Evolutionary conservation across 2,329 filamentous ascomycete species (phyloP).

Genomic region (Fusarium sp.): DNA sequence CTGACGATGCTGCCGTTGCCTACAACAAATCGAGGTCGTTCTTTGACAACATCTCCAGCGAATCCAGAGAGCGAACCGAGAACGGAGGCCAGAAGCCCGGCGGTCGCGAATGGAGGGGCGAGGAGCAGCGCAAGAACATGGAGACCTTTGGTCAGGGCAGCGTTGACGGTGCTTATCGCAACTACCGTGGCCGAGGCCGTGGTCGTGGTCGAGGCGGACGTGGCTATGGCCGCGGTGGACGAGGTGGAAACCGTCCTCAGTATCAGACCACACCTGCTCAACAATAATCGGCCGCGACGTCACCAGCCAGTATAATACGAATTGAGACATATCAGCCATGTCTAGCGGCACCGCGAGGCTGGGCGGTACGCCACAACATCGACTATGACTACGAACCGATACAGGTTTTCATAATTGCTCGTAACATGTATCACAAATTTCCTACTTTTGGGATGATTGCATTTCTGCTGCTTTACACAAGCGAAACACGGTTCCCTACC

Average conservation of each 20-base stretch:
- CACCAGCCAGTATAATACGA: not conserved
- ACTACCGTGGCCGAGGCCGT: slow-evolving; percentile 82
- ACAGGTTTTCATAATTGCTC: slow-evolving; percentile 31
- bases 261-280: slow-evolving; percentile 44
- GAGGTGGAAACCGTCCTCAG: slow-evolving; percentile 49
- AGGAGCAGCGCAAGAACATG: slow-evolving; percentile 95
- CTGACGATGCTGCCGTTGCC: slow-evolving; percentile 58
- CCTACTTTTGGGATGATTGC: slow-evolving; percentile 31
- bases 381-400: slow-evolving; percentile 13
- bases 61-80: slow-evolving; percentile 87
- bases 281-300: slow-evolving; percentile 36
- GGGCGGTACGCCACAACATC: not conserved
- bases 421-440: slow-evolving; percentile 47
- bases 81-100: slow-evolving; percentile 73
- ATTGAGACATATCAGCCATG: not conserved
- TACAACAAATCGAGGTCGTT: slow-evolving; percentile 94
- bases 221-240: slow-evolving; percentile 53
- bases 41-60: slow-evolving; percentile 98
- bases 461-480: slow-evolving; percentile 31
- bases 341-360: slow-evolving; percentile 1
- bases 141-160: slow-evolving; percentile 98
- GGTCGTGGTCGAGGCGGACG: slow-evolving; percentile 68
- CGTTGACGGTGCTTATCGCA: slow-evolving; percentile 82
- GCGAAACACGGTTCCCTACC: slow-evolving; percentile 23
- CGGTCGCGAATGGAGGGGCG: slow-evolving; percentile 87